Evolutionary conservation across 352 stramenopile species (phyloP), one percentile per base, ranked within the genome.

Genomic region (Thraustotheca clavata): DNA sequence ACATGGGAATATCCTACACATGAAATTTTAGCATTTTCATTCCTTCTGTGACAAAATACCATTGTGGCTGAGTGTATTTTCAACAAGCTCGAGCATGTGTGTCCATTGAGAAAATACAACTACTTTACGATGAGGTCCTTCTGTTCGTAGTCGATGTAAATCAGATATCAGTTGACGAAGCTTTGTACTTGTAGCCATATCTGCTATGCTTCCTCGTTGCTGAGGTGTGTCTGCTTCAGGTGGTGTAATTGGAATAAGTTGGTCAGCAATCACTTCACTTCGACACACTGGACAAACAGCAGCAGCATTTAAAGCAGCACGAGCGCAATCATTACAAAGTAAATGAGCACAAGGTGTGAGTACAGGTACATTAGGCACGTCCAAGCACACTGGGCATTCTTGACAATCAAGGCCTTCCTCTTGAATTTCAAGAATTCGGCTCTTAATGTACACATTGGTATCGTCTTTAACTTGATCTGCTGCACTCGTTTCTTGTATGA

Each of bases 31-130:
- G 8, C 48, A 50, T 33, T 50, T 27, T 50, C 7, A 7, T 50
- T 12, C 8, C 29, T 11, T n/a, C n/a, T 26, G 11, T 55, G 20
- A 52, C 27, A 29, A n/a, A 26, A 2, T 33, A 41, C 68, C 62
- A 33, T 86, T 68, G 26, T 75, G 63, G 7, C 57, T 49, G 7
- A 96, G 71, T 26, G 87, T 66, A 41, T 71, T 65, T 34, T 77
- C 71, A 6, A 95, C 75, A 74, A 96, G 81, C 41, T 94, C 79
- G 7, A 96, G 77, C 80, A 95, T 95, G 32, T 80, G 77, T 27
- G 83, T 94, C 83, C 87, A 96, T 71, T 96, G 88, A 8, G 85
- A 95, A 50, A 96, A 96, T 9, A 96, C 79, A 0, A 96, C 79
- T 29, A 93, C 79, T 55, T 96, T 96, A 27, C 82, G 77, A 54